Evolutionary conservation across 2,329 filamentous ascomycete species (phyloP).

Genomic region (Beauveria sp.): DNA sequence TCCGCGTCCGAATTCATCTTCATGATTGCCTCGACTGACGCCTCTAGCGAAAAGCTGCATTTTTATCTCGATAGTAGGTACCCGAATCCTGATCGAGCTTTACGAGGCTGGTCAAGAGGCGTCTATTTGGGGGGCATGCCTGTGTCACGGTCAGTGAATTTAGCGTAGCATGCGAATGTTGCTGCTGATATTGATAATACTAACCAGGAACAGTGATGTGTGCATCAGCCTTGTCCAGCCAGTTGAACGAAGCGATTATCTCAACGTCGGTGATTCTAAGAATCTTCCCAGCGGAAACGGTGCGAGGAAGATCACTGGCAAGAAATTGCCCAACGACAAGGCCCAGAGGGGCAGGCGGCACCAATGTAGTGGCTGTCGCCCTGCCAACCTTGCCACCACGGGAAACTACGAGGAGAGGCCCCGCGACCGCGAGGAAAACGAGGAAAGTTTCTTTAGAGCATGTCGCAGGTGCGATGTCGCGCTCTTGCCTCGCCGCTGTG

Average conservation of each 20-base stretch:
- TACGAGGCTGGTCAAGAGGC: conserved; percentile 26
- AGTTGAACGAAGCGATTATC: conserved; percentile 29
- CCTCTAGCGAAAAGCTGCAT: conserved; percentile 47
- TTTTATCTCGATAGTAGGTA: conserved; percentile 45
- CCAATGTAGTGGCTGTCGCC: neutral
- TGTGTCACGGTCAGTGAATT: conserved; percentile 18
- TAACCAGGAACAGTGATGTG: conserved; percentile 28
- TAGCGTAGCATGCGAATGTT: conserved; percentile 15
- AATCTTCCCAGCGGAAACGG: neutral
- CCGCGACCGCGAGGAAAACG: neutral
- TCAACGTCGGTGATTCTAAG: neutral
- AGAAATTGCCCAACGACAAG: neutral
- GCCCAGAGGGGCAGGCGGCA: neutral
- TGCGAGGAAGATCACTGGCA: neutral
- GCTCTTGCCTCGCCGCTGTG: too few species aligned
- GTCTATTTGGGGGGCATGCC: conserved; percentile 45
- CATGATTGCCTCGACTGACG: conserved; percentile 36
- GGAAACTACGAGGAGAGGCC: neutral
- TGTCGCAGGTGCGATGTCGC: too few species aligned
- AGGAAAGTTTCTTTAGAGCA: too few species aligned
- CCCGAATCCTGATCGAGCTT: conserved; percentile 38
- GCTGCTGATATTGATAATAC: conserved; percentile 8
- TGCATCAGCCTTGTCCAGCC: conserved; percentile 21
- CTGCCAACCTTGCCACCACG: neutral
- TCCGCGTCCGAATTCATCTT: conserved; percentile 8